Conservation (phyloP, 768 basidiomycete genomes). For the Tubosaeta brunneosetosa region DNA sequence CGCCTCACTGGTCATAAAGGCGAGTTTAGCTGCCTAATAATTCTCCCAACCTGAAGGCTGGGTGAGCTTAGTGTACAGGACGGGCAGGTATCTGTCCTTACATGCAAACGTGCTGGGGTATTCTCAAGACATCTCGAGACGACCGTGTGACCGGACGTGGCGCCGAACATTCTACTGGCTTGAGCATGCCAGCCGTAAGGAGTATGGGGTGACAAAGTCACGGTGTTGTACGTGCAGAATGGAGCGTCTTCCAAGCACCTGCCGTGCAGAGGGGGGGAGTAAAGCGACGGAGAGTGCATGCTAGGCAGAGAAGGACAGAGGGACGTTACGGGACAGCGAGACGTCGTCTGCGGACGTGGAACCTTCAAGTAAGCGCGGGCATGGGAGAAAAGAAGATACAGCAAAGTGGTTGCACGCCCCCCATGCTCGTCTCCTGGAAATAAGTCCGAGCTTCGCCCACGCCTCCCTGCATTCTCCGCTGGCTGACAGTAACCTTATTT, state of each 20-base stretch:
- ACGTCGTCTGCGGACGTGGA: not conserved
- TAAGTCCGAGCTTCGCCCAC: not conserved
- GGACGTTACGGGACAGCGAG: not conserved
- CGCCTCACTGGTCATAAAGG: not conserved
- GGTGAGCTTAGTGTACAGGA: not conserved
- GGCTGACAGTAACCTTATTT: not conserved
- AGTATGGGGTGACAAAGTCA: not conserved
- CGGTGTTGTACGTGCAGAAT: not conserved
- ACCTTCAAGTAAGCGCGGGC: not conserved
- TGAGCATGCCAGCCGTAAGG: too few relatives aligned
- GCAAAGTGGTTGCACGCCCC: not conserved
- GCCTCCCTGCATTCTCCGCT: conserved; percentile 3
- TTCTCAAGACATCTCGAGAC: not conserved
- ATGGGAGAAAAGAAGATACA: not conserved
- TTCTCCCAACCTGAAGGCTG: not conserved
- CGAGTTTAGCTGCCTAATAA: not conserved
- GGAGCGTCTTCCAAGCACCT: not conserved
- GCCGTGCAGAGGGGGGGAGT: not conserved
- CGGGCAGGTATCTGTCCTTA: not conserved
- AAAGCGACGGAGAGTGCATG: not conserved
- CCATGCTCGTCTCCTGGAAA: not conserved
- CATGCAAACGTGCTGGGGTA: not conserved
- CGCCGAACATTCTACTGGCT: not conserved
- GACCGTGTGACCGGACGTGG: not conserved
- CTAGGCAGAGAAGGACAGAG: not conserved